phyloP scores from a whole-genome alignment of 2,329 filamentous ascomycete genomes.

The Apiospora kogelbergensis region DNA sequence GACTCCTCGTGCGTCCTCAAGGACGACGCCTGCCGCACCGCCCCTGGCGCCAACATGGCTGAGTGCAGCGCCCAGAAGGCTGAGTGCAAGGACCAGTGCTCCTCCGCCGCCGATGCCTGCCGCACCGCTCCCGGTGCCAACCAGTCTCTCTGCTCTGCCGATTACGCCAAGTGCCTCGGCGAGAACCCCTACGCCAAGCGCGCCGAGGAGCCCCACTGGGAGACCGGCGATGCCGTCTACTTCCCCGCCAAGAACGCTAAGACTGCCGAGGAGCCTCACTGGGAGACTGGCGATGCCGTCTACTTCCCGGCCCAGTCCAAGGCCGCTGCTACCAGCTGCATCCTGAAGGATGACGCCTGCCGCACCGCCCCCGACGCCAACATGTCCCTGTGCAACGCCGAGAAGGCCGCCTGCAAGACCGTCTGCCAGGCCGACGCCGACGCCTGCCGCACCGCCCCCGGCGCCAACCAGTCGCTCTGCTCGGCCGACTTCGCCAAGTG shows the following conservation, averaged over 20 bases:
- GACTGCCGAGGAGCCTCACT: neutral
- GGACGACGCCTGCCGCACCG: conserved; percentile 7
- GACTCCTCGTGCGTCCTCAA: neutral
- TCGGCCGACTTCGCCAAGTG: neutral
- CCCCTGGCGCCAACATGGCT: neutral
- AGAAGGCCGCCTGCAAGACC: neutral
- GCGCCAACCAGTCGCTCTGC: neutral
- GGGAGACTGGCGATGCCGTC: neutral
- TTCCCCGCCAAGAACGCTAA: neutral
- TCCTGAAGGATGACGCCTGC: neutral
- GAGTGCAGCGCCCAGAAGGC: neutral
- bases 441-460: neutral
- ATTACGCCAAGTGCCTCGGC: conserved; percentile 4
- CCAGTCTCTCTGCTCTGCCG: neutral
- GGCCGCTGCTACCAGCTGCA: neutral
- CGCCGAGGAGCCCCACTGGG: neutral
- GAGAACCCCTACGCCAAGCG: conserved; percentile 7
- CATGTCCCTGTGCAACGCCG: neutral
- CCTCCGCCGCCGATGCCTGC: neutral
- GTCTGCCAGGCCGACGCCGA: neutral
- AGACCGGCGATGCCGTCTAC: neutral
- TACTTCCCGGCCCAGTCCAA: neutral
- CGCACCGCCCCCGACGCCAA: neutral
- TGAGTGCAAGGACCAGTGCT: conserved; percentile 2
- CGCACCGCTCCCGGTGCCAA: neutral